Percentiles rank a stretch among this genome's conserved stretches.
phyloP scores from a whole-genome alignment of 2,329 filamentous ascomycete genomes.

The Diplodia sapinea region DNA sequence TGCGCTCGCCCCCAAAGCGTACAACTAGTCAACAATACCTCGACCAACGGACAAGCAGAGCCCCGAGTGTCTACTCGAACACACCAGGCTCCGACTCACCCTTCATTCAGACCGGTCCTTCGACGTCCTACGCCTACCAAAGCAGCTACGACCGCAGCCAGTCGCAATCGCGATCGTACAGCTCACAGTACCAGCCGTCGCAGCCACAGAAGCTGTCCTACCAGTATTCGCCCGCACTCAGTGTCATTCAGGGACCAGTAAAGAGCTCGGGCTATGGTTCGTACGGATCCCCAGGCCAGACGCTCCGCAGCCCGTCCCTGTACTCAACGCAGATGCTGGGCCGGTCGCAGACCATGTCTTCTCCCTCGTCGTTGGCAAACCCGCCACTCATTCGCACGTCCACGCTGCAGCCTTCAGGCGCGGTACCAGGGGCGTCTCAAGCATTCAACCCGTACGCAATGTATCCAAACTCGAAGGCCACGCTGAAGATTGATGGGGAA shows the following conservation, averaged over 20 bases:
- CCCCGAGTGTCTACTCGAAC: conserved; percentile 40
- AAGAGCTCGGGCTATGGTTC: conserved; percentile 39
- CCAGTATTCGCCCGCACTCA: conserved; percentile 35
- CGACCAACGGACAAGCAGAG: conserved; percentile 16
- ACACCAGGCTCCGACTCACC: conserved; percentile 44
- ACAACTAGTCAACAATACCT: conserved; percentile 53
- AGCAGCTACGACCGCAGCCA: conserved; percentile 49
- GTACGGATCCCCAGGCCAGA: conserved; percentile 32
- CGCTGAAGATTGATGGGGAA: conserved; percentile 83
- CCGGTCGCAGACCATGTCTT: conserved; percentile 54
- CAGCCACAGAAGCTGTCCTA: conserved; percentile 32
- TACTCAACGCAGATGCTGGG: conserved; percentile 30
- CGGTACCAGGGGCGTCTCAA: conserved; percentile 15
- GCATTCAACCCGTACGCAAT: conserved; percentile 76
- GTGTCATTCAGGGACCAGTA: conserved; percentile 32
- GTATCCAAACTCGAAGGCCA: conserved; percentile 78
- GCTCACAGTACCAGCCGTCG: conserved; percentile 28
- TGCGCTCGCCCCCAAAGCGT: conserved; percentile 57
- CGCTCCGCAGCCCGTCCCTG: conserved; percentile 35
- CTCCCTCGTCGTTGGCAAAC: conserved; percentile 54
- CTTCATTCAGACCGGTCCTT: conserved; percentile 46
- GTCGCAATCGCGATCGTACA: conserved; percentile 34
- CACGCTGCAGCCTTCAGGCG: conserved; percentile 63
- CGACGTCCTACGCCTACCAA: conserved; percentile 44
- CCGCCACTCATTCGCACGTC: conserved; percentile 68